phyloP scores from a whole-genome alignment of 2,329 filamentous ascomycete genomes.

The Coniochaeta pulveracea region DNA sequence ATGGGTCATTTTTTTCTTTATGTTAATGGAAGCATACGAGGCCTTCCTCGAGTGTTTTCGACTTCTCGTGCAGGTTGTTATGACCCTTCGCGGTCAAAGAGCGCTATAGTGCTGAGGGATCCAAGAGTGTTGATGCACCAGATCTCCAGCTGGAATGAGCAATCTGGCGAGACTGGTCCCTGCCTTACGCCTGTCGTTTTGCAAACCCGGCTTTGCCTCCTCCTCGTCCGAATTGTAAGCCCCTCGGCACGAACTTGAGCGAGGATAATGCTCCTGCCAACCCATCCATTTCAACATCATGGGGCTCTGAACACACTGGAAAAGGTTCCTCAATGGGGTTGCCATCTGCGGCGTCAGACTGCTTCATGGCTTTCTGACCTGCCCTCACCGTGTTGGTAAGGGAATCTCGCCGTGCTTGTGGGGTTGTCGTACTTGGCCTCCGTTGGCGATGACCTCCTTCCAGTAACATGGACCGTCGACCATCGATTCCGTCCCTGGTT shows the following conservation, averaged over 20 bases:
- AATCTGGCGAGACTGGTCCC: no score
- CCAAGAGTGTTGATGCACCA: no score
- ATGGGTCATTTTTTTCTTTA: background rate
- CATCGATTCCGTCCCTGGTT: conserved; percentile 82
- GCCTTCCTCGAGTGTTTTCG: no score
- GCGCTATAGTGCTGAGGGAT: no score
- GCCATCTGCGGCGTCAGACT: background rate
- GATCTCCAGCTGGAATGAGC: no score
- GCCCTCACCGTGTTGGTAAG: background rate
- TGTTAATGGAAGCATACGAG: no score
- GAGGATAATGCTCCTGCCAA: conserved; percentile 59
- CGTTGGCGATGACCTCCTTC: conserved; percentile 38
- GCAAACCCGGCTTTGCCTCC: conserved; percentile 40
- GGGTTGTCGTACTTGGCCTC: conserved; percentile 30
- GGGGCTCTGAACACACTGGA: conserved; percentile 5
- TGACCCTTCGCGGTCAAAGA: no score
- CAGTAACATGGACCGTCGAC: conserved; percentile 65
- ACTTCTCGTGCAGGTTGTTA: no score
- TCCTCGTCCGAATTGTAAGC: conserved; percentile 53
- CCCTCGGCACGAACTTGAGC: conserved; percentile 58
- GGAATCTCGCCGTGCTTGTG: conserved; percentile 11
- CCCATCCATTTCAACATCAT: conserved; percentile 47
- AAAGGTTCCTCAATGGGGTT: conserved; percentile 1
- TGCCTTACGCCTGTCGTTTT: no score
- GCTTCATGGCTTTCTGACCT: background rate